Base-by-base conservation (phyloP, 371 early-diverging fungal species). In the Mortierella sp. region DNA sequence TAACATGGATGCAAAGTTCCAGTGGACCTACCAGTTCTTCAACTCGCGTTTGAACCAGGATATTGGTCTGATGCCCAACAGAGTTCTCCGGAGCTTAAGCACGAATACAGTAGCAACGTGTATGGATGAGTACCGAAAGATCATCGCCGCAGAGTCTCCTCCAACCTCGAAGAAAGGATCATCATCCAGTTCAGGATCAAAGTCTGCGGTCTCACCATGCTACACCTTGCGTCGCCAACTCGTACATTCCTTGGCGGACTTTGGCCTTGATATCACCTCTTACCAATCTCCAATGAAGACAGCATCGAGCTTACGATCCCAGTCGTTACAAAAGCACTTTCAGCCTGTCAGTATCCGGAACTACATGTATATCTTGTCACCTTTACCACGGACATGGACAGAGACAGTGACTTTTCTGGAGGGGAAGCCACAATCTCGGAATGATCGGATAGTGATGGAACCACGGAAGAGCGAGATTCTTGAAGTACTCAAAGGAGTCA, bases 241-340 rank as follows among this genome's bases (percentile, higher is more conserved):
- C 2, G 74, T 73, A 5, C 74, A 73, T 38, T 73, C 74, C 2
- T 39, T 73, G 13, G 60, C 74, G 8, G 74, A 73, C 41, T 73
- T 68, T 57, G 74, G 72, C 41, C 62, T 73, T 6, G 74, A 60
- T 31, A 64, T 64, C n/a, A 13, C 61, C 0, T 73, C 74, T 1
- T 73, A 67, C 34, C 74, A 73, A 19, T 73, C 74, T 7, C 74
- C 74, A 18, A 68, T 73, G 50, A 73, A 73, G 43, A 48, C 74
- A 0, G 14, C 61, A 8, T 43, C 68, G 2, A 54, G 58, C 4
- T 48, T 65, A 26, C 58, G 68, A 24, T 68, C 74, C 19, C 68
- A 73, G 41, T 58, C 68, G 26, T 23, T 72, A 4, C 74, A 73
- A 8, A 73, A 68, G 24, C 68, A 67, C 50, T 68, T 68, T 48